Conservation (phyloP, 2,329 filamentous ascomycete species). For the Rutstroemia sp. region DNA sequence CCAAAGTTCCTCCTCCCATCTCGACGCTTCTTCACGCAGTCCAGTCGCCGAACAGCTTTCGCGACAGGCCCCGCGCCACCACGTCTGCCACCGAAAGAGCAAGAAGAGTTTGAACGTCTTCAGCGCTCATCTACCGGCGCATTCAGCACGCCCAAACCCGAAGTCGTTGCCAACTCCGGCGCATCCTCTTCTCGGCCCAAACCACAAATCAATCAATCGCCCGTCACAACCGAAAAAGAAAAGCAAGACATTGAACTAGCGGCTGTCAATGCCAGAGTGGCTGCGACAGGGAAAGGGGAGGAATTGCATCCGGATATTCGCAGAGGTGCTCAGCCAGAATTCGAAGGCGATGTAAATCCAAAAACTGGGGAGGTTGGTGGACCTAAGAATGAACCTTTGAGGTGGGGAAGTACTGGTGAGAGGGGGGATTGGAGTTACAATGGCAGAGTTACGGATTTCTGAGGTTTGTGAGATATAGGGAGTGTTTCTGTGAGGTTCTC, state of each 20-base stretch:
- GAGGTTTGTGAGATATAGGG: neutral
- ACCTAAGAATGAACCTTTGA: conserved; percentile 91
- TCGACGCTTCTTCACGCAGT: conserved; percentile 24
- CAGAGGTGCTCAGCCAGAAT: conserved; percentile 78
- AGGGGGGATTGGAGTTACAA: conserved; percentile 79
- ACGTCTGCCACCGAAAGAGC: conserved; percentile 78
- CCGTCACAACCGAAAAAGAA: conserved; percentile 23
- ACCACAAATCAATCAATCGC: conserved; percentile 44
- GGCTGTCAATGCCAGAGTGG: conserved; percentile 35
- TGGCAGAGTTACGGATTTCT: conserved; percentile 89
- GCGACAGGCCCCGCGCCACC: conserved; percentile 63
- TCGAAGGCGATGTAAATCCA: conserved; percentile 86
- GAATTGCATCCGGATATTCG: conserved; percentile 65
- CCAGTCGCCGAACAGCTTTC: conserved; percentile 32
- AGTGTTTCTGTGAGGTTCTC: neutral
- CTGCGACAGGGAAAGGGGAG: conserved; percentile 51
- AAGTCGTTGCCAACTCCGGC: conserved; percentile 15
- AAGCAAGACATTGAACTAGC: conserved; percentile 22
- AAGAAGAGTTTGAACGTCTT: conserved; percentile 83
- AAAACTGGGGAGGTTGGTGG: conserved; percentile 93
- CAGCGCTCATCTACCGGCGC: conserved; percentile 70
- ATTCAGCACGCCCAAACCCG: conserved; percentile 55
- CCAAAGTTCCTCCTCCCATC: conserved; percentile 22
- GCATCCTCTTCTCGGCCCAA: conserved; percentile 22
- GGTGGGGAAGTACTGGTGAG: conserved; percentile 71